Evolutionary conservation across 441 rosid genomes (phyloP).

Genomic region (Macaranga tanarius): DNA sequence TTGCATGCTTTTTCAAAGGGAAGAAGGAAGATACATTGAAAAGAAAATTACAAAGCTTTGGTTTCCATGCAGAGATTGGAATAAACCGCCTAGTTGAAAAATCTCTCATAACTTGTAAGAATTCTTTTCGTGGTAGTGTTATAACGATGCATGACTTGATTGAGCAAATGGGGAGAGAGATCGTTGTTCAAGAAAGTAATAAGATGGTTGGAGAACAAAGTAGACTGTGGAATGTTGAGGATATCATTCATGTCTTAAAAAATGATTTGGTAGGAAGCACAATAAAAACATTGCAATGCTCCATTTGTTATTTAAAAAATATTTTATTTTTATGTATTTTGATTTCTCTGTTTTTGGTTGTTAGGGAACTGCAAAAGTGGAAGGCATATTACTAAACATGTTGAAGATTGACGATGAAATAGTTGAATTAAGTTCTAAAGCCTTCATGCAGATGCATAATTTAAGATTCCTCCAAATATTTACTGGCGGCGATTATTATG

Average conservation of each 20-base stretch:
- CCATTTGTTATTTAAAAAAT: too few relatives aligned
- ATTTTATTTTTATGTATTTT: too few relatives aligned
- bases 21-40: neutral
- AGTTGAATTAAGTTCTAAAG: neutral
- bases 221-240: neutral
- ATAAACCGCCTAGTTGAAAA: too few relatives aligned
- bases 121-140: too few relatives aligned
- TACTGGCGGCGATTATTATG: too few relatives aligned
- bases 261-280: neutral
- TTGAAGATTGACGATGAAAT: neutral
- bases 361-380: slow-evolving; percentile 18
- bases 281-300: too few relatives aligned
- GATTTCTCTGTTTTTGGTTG: neutral
- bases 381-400: slow-evolving; percentile 16
- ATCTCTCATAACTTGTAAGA: too few relatives aligned
- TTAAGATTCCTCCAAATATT: slow-evolving; percentile 1
- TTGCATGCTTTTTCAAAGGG: slow-evolving; percentile 14
- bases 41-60: neutral
- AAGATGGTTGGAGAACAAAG: too few relatives aligned
- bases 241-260: neutral
- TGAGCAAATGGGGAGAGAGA: too few relatives aligned
- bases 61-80: too few relatives aligned
- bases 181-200: too few relatives aligned
- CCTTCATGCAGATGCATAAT: neutral
- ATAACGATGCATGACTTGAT: too few relatives aligned